Base-by-base conservation (phyloP, 2,329 filamentous ascomycete species). In the Blumeria hordei region DNA sequence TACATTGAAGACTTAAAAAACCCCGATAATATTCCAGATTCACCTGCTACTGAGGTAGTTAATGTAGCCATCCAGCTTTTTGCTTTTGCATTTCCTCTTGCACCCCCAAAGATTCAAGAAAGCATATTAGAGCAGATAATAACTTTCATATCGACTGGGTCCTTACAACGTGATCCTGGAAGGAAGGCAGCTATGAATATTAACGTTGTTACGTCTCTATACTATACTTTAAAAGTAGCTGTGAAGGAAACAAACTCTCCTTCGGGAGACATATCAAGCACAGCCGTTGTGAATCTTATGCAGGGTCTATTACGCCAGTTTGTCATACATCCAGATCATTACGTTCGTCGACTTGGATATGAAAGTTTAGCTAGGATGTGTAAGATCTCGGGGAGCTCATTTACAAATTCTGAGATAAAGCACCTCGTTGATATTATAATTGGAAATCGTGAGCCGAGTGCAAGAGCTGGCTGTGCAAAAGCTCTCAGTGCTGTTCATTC, bases 21-120 rank as follows among this genome's bases (percentile, higher is more conserved):
- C 62, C 67, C 35, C 36, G 57, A 61, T 62, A 60, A 66, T 55
- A 70, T 76, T 36, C 83, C 85, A 14, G 84, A 92, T 59, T 88
- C 90, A 8, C 83, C 92, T 6, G 81, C 85, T 0, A 98, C 90
- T 0, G 88, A 94, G 64, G 88, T 94, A 32, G 85, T 96, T 58
- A 94, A 98, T 64, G 80, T 90, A 63, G 88, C 92, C 0, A 93
- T 98, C 55, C 83, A 92, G 58, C 72, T 96, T 0, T 98, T 98
- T 65, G 87, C 88, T 1, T 85, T 94, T 54, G 85, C 87, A 41
- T 81, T 98, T 56, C 88, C 92, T 2, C 72, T 95, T 9, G 93
- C 94, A 49, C 83, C 85, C 0, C 75, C 86, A 3, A 94, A 90
- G 64, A 85, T 98, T 2, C 92, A 98, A 64, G 92, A 98, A 67